Conservation (phyloP, 73 alveolate genomes). For the Tetrahymena malaccensis region DNA sequence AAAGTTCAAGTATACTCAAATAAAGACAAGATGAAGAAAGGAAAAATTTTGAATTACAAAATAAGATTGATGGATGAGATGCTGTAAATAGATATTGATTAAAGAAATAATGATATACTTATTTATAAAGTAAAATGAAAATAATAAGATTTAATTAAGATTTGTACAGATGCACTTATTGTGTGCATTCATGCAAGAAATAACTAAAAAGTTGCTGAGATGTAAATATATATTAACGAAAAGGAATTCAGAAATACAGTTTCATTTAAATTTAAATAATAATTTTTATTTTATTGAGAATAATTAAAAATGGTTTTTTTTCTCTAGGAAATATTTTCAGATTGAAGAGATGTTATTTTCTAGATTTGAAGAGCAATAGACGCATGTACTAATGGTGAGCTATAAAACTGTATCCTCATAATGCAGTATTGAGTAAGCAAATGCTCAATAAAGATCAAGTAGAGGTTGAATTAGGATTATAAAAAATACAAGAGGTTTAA, state of each 20-base stretch:
- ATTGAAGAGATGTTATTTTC: not conserved
- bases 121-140: not conserved
- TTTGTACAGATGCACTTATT: not conserved
- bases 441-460: not conserved
- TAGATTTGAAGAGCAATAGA: not conserved
- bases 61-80: not conserved
- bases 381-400: not conserved
- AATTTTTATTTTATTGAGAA: not conserved
- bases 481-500: not conserved
- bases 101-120: not conserved
- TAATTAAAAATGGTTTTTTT: not conserved
- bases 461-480: not conserved
- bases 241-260: not conserved
- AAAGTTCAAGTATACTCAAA: too few species aligned
- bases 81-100: not conserved
- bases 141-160: not conserved
- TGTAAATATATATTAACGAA: not conserved
- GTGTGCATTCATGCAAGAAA: not conserved
- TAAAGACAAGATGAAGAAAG: too few species aligned
- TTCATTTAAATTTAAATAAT: not conserved
- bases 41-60: not conserved
- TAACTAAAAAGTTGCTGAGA: not conserved
- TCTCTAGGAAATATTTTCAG: not conserved
- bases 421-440: not conserved
- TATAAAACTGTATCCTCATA: not conserved